Evolutionary conservation across 192 early-diverging fungal genomes (phyloP).

Genomic region (Coemansia sp.): DNA sequence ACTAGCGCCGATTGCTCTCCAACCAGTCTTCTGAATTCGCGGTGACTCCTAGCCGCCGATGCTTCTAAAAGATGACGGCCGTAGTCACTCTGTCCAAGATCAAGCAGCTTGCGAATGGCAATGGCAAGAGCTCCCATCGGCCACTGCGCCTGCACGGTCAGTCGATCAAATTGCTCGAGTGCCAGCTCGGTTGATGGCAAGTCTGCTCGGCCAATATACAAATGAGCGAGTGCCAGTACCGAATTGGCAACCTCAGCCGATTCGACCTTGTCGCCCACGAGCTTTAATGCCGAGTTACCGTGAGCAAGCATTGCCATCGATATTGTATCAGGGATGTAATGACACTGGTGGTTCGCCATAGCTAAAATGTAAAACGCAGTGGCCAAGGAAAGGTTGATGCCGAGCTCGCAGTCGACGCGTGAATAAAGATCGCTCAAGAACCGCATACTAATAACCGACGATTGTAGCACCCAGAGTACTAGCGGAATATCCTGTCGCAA

Average conservation of each 20-base stretch:
- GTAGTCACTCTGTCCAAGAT: not conserved
- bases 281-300: not conserved
- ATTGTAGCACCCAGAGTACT: slow-evolving; percentile 4
- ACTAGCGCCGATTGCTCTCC: not conserved
- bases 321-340: slow-evolving; percentile 7
- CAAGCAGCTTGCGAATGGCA: slow-evolving; percentile 13
- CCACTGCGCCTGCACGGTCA: slow-evolving; percentile 21
- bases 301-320: not conserved
- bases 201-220: not conserved
- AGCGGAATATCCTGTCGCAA: not conserved
- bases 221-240: not conserved
- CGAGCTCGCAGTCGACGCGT: not conserved
- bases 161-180: not conserved
- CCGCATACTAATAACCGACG: not conserved
- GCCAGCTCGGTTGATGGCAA: not conserved
- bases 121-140: slow-evolving; percentile 24
- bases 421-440: slow-evolving; percentile 11
- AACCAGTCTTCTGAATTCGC: slow-evolving; percentile 8
- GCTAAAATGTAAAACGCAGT: slow-evolving; percentile 19
- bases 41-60: not conserved
- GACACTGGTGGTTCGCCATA: slow-evolving; percentile 1
- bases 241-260: not conserved
- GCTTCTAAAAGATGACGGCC: slow-evolving; percentile 16
- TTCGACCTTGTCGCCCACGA: not conserved
- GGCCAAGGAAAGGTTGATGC: not conserved